These are phyloP conservation scores for Syncephalis plumigaleata DNA, from an alignment of 371 early-diverging fungal species.

Conservation along the genomic window DNA sequence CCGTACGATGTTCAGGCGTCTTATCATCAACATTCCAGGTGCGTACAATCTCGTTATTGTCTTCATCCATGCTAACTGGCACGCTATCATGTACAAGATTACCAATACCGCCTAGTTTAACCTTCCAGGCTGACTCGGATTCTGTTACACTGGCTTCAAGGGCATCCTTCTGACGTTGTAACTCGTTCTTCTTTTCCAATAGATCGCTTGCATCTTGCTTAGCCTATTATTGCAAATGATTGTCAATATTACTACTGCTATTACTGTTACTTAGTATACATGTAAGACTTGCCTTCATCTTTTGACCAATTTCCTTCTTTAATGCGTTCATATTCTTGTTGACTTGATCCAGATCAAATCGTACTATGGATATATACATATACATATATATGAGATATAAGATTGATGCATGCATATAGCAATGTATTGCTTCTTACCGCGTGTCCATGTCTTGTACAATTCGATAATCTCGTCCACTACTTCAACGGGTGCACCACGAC, in stretches of 20 bases:
- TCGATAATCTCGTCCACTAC: slow-evolving; percentile 83
- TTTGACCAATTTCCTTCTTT: slow-evolving; percentile 79
- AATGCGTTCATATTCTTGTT: slow-evolving; percentile 84
- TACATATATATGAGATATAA: not conserved
- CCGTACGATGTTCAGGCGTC: slow-evolving; percentile 42
- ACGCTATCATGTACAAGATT: slow-evolving; percentile 94
- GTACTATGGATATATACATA: slow-evolving; percentile 24
- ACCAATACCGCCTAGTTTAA: slow-evolving; percentile 66
- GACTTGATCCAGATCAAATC: slow-evolving; percentile 71
- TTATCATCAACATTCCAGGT: slow-evolving; percentile 34
- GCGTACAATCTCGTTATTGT: slow-evolving; percentile 68
- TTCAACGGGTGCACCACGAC: slow-evolving; percentile 71
- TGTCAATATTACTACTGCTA: slow-evolving; percentile 3
- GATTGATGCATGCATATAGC: not conserved
- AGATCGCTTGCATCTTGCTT: slow-evolving; percentile 78
- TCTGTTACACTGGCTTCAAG: slow-evolving; percentile 51
- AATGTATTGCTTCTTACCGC: slow-evolving; percentile 28
- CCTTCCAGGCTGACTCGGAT: slow-evolving; percentile 44
- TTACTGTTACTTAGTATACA: not conserved
- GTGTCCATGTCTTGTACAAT: slow-evolving; percentile 83
- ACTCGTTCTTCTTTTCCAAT: slow-evolving; percentile 47
- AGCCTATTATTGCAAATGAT: slow-evolving; percentile 12
- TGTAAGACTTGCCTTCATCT: slow-evolving; percentile 44
- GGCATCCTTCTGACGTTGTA: slow-evolving; percentile 51
- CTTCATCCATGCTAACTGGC: slow-evolving; percentile 22